Evolutionary conservation across 164 flowering plant species (phyloP).

Genomic region (Santalum album): DNA sequence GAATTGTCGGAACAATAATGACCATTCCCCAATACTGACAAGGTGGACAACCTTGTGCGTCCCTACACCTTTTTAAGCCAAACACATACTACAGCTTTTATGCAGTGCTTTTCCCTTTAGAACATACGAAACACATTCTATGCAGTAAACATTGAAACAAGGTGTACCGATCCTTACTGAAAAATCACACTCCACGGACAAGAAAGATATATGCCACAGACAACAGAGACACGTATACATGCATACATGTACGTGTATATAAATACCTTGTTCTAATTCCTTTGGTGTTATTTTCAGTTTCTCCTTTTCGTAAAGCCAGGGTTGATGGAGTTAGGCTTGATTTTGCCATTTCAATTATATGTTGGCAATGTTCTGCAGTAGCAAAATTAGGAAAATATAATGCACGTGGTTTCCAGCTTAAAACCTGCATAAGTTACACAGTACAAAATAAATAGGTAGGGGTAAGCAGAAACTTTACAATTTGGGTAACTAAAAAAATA

Average conservation of each 20-base stretch:
- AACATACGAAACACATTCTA: too few relatives aligned
- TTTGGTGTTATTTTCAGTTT: constrained; percentile 54
- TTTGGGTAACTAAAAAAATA: too few relatives aligned
- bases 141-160: not conserved
- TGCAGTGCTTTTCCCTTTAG: too few relatives aligned
- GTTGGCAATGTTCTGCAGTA: constrained; percentile 59
- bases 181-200: not conserved
- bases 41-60: too few relatives aligned
- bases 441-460: not conserved
- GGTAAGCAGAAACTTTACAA: too few relatives aligned
- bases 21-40: too few relatives aligned
- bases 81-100: too few relatives aligned
- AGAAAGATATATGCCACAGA: not conserved
- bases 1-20: too few relatives aligned
- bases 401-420: constrained; percentile 92
- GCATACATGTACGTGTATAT: too few relatives aligned
- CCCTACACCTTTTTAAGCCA: too few relatives aligned
- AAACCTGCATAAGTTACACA: constrained; percentile 36
- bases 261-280: constrained; percentile 84
- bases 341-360: constrained; percentile 54
- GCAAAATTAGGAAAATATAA: constrained; percentile 81
- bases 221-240: not conserved
- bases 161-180: not conserved
- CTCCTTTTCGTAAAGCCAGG: constrained; percentile 73
- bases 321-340: constrained; percentile 53